Base-by-base conservation (phyloP, 2,329 filamentous ascomycete genomes). In the Epicoccum sorghinum region DNA sequence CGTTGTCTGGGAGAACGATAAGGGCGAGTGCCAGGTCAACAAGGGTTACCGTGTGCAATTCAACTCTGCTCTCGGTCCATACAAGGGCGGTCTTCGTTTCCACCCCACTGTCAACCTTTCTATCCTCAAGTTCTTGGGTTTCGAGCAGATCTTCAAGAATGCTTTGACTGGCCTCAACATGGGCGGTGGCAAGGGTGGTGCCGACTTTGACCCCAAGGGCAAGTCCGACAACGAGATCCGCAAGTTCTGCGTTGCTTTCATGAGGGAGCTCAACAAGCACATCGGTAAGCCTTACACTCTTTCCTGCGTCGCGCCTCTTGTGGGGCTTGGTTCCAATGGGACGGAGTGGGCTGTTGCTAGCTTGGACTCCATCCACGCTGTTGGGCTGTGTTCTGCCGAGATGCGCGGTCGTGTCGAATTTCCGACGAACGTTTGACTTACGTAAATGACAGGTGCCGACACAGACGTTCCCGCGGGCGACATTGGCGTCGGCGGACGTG, bases 111-210 rank as follows among this genome's bases (percentile, higher is more conserved):
- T 95, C 78, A 95, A 88, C 75, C 80, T 88, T 48, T 85, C 81
- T 52, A 82, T 86, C 72, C 86, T 99, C 71, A 99, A 99, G 83
- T 98, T 98, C 82, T 85, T 99, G 74, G 95, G 93, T 64, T 98
- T 98, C 72, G 95, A 99, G 87, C 95, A 98, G 82, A 96, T 93
- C 81, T 98, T 98, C 86, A 98, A 98, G 86, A 98, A 98, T 90
- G 95, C 95, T 66, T 82, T 98, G 67, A 98, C 95, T 59, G 95
- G 95, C 73, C 80, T 96, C 72, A 91, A 86, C 82, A 97, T 99
- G 87, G 95, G 95, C 64, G 95, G 95, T 81, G 95, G 90, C 73
- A 98, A 98, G 83, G 95, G 95, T 80, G 95, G 95, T 72, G 89
- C 93, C 76, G 95, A 98, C 83, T 98, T 99, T 77, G 92, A 98